A percentile compares a stretch with the other conserved stretches of the same genome.
Evolutionary conservation across 2,329 filamentous ascomycete genomes (phyloP).

Genomic region (Venturiaceae sp.): DNA sequence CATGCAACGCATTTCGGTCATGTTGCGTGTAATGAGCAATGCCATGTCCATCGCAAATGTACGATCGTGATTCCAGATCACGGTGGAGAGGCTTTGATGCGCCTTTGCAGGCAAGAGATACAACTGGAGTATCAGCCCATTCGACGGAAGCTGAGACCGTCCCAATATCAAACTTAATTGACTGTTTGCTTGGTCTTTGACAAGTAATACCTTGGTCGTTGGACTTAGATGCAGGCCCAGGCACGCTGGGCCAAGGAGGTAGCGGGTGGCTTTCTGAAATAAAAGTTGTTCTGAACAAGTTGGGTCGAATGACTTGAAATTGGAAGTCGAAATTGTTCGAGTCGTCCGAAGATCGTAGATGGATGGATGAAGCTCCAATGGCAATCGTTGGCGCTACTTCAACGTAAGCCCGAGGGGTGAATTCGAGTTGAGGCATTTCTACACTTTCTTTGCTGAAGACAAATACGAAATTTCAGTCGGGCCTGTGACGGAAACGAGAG

Average conservation of each 20-base stretch:
- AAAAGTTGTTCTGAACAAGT: conserved; percentile 59
- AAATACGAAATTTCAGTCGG: too few relatives aligned
- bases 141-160: conserved; percentile 41
- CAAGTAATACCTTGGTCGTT: conserved; percentile 16
- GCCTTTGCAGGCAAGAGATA: conserved; percentile 45
- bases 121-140: conserved; percentile 48
- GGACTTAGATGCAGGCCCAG: conserved; percentile 31
- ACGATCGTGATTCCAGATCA: conserved; percentile 57
- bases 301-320: neutral
- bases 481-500: too few relatives aligned
- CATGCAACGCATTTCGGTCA: conserved; percentile 52
- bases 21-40: conserved; percentile 57
- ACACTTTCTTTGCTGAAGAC: too few relatives aligned
- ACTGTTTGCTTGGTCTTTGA: conserved; percentile 20
- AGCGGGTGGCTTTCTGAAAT: conserved; percentile 51
- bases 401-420: neutral
- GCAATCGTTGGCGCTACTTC: neutral
- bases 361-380: neutral
- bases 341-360: neutral
- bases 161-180: conserved; percentile 36
- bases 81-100: conserved; percentile 45
- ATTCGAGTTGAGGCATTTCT: neutral
- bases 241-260: conserved; percentile 54
- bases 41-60: conserved; percentile 51
- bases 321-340: neutral